A percentile compares a stretch with the other conserved stretches of the same genome.
Evolutionary conservation across 306 rosid species (phyloP).

Genomic region (Trifolium dubium): DNA sequence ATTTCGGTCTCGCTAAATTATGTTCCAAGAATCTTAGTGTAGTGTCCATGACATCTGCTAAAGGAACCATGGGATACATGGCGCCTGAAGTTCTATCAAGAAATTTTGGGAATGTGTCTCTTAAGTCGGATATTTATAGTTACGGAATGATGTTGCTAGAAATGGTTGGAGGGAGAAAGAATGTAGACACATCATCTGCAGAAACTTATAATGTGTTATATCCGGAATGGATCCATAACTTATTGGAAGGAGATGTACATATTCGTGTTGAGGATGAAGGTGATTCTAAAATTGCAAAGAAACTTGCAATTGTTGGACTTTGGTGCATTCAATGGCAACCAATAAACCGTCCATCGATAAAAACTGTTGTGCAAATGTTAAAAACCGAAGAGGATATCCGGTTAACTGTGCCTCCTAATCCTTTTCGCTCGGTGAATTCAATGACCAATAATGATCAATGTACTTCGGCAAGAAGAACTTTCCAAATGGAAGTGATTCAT

Average conservation of each 20-base stretch:
- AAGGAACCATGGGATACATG: not conserved
- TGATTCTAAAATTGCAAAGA: not conserved
- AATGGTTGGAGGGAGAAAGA: constrained; percentile 10
- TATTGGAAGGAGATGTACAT: constrained; percentile 3
- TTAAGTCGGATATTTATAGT: not conserved
- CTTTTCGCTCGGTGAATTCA: not conserved
- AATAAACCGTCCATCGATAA: constrained; percentile 2
- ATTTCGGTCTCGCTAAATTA: not conserved
- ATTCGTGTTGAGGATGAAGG: not conserved
- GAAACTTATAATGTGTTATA: not conserved
- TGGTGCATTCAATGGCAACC: constrained; percentile 1
- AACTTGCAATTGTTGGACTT: not conserved
- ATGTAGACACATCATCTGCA: not conserved
- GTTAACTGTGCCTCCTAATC: not conserved
- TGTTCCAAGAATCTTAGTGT: not conserved
- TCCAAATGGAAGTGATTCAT: too few species aligned
- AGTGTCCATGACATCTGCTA: not conserved
- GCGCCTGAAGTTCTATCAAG: not conserved
- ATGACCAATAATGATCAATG: not conserved
- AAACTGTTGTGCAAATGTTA: not conserved
- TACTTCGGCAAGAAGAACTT: not conserved
- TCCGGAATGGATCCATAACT: constrained; percentile 22
- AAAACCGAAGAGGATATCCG: not conserved
- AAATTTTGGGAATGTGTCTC: not conserved
- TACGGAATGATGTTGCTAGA: not conserved